Percentiles rank a stretch among this genome's conserved stretches.
These are phyloP conservation scores for Plectosphaerella plurivora DNA, from an alignment of 2,329 filamentous ascomycete species.

Conservation along the genomic window DNA sequence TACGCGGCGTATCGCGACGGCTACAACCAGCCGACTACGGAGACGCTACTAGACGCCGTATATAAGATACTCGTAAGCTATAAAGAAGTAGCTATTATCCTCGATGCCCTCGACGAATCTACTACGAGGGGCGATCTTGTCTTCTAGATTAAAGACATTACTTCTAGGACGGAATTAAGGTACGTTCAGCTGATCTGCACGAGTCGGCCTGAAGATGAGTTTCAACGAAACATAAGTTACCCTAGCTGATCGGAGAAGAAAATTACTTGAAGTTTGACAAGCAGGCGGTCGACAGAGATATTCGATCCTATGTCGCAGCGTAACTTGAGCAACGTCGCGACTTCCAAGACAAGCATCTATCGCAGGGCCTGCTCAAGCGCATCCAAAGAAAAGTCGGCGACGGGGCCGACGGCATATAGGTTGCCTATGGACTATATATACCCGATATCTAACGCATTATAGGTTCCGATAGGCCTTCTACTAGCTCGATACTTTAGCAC, in stretches of 20 bases:
- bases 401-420: background rate
- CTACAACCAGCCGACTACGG: too few relatives aligned
- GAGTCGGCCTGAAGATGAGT: conserved; percentile 1
- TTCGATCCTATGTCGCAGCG: background rate
- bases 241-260: background rate
- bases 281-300: background rate
- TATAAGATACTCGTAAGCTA: conserved; percentile 13
- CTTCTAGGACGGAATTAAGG: conserved; percentile 1
- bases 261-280: background rate
- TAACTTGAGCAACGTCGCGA: background rate
- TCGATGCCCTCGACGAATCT: conserved; percentile 19
- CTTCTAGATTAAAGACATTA: conserved; percentile 10
- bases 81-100: conserved; percentile 5
- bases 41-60: too few relatives aligned
- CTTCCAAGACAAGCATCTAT: background rate
- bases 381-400: background rate
- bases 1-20: too few relatives aligned
- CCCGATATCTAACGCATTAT: background rate
- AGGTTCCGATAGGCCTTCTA: background rate
- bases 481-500: background rate
- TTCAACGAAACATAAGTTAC: background rate
- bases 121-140: conserved; percentile 12
- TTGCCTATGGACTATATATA: background rate
- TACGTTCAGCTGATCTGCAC: conserved; percentile 3
- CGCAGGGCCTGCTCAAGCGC: background rate